These are phyloP conservation scores for Diaporthe destruens DNA, from an alignment of 2,329 filamentous ascomycete genomes.

Conservation along the genomic window DNA sequence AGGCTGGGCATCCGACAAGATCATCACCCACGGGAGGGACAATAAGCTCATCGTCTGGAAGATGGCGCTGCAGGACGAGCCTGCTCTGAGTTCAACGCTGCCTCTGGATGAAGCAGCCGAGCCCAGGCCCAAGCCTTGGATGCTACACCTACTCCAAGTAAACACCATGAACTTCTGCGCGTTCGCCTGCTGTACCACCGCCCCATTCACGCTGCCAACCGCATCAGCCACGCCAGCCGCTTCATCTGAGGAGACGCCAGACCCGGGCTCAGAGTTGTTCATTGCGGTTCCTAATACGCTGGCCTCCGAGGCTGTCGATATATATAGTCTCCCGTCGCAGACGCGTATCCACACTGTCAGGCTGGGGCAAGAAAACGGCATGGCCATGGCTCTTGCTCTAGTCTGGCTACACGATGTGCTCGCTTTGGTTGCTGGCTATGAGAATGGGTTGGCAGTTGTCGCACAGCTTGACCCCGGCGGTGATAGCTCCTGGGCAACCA, in stretches of 20 bases:
- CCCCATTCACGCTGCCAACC: conserved; percentile 43
- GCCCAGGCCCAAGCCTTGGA: conserved; percentile 77
- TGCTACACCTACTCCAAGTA: conserved; percentile 85
- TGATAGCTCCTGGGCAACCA: conserved; percentile 58
- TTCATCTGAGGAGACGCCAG: not conserved
- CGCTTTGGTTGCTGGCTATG: conserved; percentile 82
- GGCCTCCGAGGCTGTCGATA: conserved; percentile 81
- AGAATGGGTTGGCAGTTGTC: conserved; percentile 82
- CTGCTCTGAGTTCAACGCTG: conserved; percentile 73
- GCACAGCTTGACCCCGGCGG: conserved; percentile 63
- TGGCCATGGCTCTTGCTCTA: conserved; percentile 87
- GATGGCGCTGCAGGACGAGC: conserved; percentile 71
- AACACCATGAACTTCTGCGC: conserved; percentile 97
- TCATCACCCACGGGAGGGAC: conserved; percentile 95
- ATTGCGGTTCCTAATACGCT: conserved; percentile 86
- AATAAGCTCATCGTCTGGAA: conserved; percentile 90
- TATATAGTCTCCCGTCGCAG: conserved; percentile 85
- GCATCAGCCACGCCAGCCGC: conserved; percentile 42
- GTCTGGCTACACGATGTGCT: conserved; percentile 65
- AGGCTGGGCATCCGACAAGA: conserved; percentile 76
- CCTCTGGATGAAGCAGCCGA: conserved; percentile 74
- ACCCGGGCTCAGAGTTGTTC: conserved; percentile 62
- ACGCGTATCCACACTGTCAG: conserved; percentile 72
- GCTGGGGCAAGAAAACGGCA: conserved; percentile 70
- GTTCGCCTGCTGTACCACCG: conserved; percentile 73